phyloP scores from a whole-genome alignment of 371 early-diverging fungal genomes.

The Zychaea mexicana region DNA sequence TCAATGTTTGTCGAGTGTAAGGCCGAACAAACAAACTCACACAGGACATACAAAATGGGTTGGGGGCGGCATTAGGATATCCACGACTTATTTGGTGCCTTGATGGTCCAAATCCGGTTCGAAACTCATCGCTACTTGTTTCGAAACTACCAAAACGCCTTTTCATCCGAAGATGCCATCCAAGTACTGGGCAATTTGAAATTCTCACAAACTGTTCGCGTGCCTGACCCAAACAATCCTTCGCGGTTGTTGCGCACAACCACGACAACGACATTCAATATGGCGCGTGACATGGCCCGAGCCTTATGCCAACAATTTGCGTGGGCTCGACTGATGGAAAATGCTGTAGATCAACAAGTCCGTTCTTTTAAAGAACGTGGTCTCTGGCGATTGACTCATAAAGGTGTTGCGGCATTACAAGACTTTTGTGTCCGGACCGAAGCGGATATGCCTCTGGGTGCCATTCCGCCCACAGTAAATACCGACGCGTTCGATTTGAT shows the following conservation, averaged over 20 bases:
- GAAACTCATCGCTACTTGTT: slow-evolving; percentile 58
- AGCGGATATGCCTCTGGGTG: slow-evolving; percentile 14
- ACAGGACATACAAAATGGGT: not conserved
- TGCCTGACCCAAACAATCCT: slow-evolving; percentile 59
- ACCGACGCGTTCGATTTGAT: slow-evolving; percentile 34
- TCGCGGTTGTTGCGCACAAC: slow-evolving; percentile 47
- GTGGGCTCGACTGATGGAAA: slow-evolving; percentile 57
- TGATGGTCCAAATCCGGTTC: slow-evolving; percentile 59
- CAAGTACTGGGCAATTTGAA: slow-evolving; percentile 51
- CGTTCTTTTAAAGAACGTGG: slow-evolving; percentile 56
- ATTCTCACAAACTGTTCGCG: slow-evolving; percentile 59
- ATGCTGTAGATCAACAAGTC: slow-evolving; percentile 49
- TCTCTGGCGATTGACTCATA: slow-evolving; percentile 57
- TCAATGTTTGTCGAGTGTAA: not conserved
- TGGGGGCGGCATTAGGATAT: slow-evolving; percentile 61
- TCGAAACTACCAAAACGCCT: slow-evolving; percentile 57
- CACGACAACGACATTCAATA: slow-evolving; percentile 63
- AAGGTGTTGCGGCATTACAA: slow-evolving; percentile 59
- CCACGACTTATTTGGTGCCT: slow-evolving; percentile 64
- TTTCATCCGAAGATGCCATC: slow-evolving; percentile 62
- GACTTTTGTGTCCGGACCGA: slow-evolving; percentile 46
- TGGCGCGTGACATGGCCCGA: slow-evolving; percentile 65
- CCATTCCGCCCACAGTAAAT: not conserved
- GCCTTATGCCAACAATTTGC: slow-evolving; percentile 65
- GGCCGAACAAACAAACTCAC: not conserved